Percentiles rank a stretch among this genome's conserved stretches.
These are phyloP conservation scores for Camelina sativa DNA, from an alignment of 345 rosid genomes.

Conservation along the genomic window DNA sequence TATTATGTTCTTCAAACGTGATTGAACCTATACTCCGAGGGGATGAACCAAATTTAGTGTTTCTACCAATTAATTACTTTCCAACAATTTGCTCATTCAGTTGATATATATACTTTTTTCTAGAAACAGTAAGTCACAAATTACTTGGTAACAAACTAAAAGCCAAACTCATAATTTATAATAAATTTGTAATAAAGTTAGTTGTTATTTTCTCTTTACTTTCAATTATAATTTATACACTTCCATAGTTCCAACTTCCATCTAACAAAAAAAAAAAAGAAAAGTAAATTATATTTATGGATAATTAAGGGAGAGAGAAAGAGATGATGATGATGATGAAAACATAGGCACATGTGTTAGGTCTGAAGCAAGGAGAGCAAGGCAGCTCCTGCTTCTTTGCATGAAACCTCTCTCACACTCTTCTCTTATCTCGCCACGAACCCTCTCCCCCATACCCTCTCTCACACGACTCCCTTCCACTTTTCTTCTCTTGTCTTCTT, in stretches of 20 bases:
- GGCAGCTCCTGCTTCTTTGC: constrained; percentile 51
- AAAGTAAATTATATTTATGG: neutral
- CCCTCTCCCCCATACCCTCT: constrained; percentile 42
- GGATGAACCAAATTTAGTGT: constrained; percentile 16
- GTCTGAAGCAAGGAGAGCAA: constrained; percentile 39
- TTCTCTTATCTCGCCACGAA: constrained; percentile 43
- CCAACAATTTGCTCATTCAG: too few species aligned
- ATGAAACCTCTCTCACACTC: constrained; percentile 40
- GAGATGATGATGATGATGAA: constrained; percentile 30
- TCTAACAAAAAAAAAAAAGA: neutral
- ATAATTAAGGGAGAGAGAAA: constrained; percentile 30
- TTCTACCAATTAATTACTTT: neutral
- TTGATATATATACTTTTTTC: too few species aligned
- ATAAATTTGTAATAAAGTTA: neutral
- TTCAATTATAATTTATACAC: neutral
- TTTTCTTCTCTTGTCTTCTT: constrained; percentile 36
- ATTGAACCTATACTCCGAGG: neutral
- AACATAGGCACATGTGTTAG: constrained; percentile 45
- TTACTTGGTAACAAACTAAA: neutral
- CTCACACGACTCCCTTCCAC: constrained; percentile 17
- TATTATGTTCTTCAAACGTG: neutral
- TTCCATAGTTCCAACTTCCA: neutral
- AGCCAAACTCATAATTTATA: neutral
- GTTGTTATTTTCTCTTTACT: neutral
- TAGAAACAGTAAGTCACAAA: neutral